Percentiles rank a stretch among this genome's conserved stretches.
Conservation (phyloP, 768 basidiomycete species). For the Clavulina sp. region DNA sequence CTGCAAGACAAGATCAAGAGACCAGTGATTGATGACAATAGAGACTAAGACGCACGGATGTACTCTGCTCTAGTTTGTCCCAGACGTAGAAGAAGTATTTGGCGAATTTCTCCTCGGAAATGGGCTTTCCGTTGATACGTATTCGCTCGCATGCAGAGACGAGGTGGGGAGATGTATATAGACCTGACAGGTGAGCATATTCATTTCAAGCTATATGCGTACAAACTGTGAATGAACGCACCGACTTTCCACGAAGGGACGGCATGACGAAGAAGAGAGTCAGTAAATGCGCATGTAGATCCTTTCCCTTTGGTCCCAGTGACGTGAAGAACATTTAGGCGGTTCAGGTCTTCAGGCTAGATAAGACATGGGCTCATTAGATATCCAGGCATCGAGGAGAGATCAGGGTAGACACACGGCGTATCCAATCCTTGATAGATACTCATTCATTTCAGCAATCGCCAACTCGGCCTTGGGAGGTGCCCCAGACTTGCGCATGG, state of each 20-base stretch:
- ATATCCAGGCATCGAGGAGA: not conserved
- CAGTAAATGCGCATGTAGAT: slow-evolving; percentile 85
- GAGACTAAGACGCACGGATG: slow-evolving; percentile 28
- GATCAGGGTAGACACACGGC: slow-evolving; percentile 29
- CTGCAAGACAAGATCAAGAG: slow-evolving; percentile 10
- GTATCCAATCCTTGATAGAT: slow-evolving; percentile 74
- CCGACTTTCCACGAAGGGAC: slow-evolving; percentile 68
- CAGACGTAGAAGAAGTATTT: slow-evolving; percentile 93
- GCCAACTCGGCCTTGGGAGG: slow-evolving; percentile 37
- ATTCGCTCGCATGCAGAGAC: slow-evolving; percentile 93
- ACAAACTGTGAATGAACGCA: slow-evolving; percentile 20
- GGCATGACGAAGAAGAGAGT: slow-evolving; percentile 66
- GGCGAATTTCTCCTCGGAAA: slow-evolving; percentile 77
- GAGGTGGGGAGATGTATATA: slow-evolving; percentile 94
- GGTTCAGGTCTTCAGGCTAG: slow-evolving; percentile 69
- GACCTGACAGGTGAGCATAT: slow-evolving; percentile 29
- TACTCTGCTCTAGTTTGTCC: slow-evolving; percentile 56
- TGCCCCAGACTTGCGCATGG: slow-evolving; percentile 56
- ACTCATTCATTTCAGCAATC: slow-evolving; percentile 82
- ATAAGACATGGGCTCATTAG: not conserved
- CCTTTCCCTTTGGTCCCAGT: slow-evolving; percentile 98
- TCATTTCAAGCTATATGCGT: not conserved
- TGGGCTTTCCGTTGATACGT: slow-evolving; percentile 74
- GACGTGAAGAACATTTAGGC: slow-evolving; percentile 84
- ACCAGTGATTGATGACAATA: not conserved